Evolutionary conservation across 2,329 filamentous ascomycete genomes (phyloP), one percentile per base, ranked within the genome.

Genomic region (Lachnellula suecica): DNA sequence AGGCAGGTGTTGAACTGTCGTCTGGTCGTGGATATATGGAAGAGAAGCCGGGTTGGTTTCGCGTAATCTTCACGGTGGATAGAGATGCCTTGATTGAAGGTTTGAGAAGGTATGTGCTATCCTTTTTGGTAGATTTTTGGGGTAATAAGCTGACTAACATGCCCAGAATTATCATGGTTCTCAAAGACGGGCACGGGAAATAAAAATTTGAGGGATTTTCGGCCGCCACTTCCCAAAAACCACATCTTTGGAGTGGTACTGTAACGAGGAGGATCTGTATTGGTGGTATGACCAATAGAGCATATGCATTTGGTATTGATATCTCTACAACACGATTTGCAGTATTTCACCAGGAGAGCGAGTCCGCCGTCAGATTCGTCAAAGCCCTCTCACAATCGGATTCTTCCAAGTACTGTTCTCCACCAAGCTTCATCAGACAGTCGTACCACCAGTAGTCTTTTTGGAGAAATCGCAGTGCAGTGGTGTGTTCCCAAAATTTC

Each of bases 1-100:
- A 72, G 22, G 68, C 68, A 0, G 79, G 77, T 2, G 72, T 83
- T 2, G 79, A 77, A 51, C 51, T 83, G 23, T 77, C 79, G 41
- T 71, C 75, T 0, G 71, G 74, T 0, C 73, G 77, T 52, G 73
- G 74, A 44, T 72, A 78, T 56, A 70, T 71, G 0, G 72, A 72
- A 19, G 64, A 72, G 47, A 42, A 20, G 10, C 67, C 73, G 1
- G 80, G 81, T 0, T 79, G 75, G 73, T 83, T 82, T 55, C 66
- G 81, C 2, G 43, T 84, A 17, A 75, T 83, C 0, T 83, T 78
- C 52, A 46, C 42, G 5, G 23, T 41, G 15, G 47, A 55, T 19
- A 45, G 41, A 27, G 43, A 51, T 24, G 37, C 37, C 4, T 29
- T 58, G 13, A 25, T 41, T 17, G 52, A 55, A 27, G 49, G 43